Percentiles rank a stretch among this genome's conserved stretches.
Conservation (phyloP, 2,329 filamentous ascomycete species). For the Phaeoacremonium minimum region DNA sequence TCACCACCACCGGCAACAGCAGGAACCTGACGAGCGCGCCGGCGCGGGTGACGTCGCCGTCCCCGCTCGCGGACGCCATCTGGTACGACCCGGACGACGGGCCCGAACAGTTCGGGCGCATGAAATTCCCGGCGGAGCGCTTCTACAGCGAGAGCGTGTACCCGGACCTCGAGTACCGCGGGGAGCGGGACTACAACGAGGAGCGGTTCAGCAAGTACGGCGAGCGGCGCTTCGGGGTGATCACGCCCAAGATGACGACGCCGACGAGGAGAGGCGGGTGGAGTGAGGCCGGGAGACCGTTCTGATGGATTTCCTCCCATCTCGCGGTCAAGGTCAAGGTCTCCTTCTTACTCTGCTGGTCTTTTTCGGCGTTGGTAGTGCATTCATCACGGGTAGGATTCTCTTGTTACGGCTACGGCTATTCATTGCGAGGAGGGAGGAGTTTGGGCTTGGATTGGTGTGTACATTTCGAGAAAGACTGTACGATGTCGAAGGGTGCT, state of each 20-base stretch:
- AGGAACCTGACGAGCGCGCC: not conserved
- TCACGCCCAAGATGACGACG: slow-evolving; percentile 11
- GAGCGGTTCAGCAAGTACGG: slow-evolving; percentile 19
- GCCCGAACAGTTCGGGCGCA: not conserved
- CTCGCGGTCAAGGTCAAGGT: too few relatives aligned
- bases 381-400: too few relatives aligned
- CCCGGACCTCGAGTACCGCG: slow-evolving; percentile 14
- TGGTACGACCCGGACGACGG: slow-evolving; percentile 6
- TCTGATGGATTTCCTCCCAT: too few relatives aligned
- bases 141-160: slow-evolving; percentile 21
- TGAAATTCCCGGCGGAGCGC: slow-evolving; percentile 10
- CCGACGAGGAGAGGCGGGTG: slow-evolving; percentile 12
- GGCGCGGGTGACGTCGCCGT: slow-evolving; percentile 1
- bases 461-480: too few relatives aligned
- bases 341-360: too few relatives aligned
- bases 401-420: too few relatives aligned
- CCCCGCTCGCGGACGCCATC: slow-evolving; percentile 6
- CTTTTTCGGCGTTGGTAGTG: too few relatives aligned
- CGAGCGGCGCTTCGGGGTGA: slow-evolving; percentile 14
- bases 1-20: too few relatives aligned
- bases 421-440: too few relatives aligned
- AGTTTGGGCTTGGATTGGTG: too few relatives aligned
- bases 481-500: too few relatives aligned
- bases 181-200: slow-evolving; percentile 16
- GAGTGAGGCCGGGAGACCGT: slow-evolving; percentile 16